Evolutionary conservation across 225 moss, liverwort and hornwort genomes (phyloP).

Genomic region (Thuidium tamariscinum): DNA sequence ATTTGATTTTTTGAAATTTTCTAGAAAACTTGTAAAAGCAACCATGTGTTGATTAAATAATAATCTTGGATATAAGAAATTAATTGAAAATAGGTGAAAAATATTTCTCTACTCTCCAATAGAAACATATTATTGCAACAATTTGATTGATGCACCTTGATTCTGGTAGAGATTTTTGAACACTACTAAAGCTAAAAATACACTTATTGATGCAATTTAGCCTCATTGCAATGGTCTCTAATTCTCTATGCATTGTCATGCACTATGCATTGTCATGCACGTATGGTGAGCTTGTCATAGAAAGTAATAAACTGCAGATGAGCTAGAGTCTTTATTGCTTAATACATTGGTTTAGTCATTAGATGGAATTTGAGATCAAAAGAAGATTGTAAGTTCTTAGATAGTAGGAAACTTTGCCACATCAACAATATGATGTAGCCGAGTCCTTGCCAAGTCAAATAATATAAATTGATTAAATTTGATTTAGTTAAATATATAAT

Average conservation of each 20-base stretch:
- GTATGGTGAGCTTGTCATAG: not conserved
- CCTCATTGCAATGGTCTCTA: not conserved
- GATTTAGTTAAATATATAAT: too few species aligned
- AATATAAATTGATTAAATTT: too few species aligned
- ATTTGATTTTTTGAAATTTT: not conserved
- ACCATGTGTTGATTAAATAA: not conserved
- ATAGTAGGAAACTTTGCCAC: too few species aligned
- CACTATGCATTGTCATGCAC: too few species aligned
- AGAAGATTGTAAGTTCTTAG: too few species aligned
- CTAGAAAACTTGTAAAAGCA: too few species aligned
- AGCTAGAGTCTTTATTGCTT: not conserved
- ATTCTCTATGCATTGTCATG: too few species aligned
- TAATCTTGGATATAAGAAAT: not conserved
- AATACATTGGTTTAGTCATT: not conserved
- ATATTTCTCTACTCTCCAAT: not conserved
- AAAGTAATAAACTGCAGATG: rapidly evolving
- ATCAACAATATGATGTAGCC: too few species aligned
- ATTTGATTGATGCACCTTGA: too few species aligned
- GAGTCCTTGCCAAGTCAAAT: too few species aligned
- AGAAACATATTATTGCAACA: not conserved
- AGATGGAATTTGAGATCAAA: too few species aligned
- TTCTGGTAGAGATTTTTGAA: not conserved
- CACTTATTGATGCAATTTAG: not conserved
- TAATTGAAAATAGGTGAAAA: not conserved
- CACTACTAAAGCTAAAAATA: not conserved